These are phyloP conservation scores for Dianthus caryophyllus DNA, from an alignment of 148 eudicot genomes.

Conservation along the genomic window DNA sequence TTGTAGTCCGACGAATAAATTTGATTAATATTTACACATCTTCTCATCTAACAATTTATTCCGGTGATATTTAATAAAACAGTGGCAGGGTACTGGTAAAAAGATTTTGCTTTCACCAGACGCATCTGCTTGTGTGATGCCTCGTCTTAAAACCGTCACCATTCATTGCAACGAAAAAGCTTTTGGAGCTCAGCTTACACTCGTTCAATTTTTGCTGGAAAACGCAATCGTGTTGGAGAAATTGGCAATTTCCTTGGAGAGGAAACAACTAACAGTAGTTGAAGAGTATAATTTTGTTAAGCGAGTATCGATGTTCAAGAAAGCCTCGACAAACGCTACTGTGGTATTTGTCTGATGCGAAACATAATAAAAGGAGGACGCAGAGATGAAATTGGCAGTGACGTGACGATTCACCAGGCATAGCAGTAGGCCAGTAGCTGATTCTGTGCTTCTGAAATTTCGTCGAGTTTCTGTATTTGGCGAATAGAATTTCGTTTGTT, in stretches of 20 bases:
- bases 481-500: too few species aligned
- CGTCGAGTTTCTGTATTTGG: too few species aligned
- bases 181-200: background rate
- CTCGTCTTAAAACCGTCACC: background rate
- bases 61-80: background rate
- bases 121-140: slow-evolving; percentile 12
- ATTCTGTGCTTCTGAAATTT: too few species aligned
- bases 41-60: too few species aligned
- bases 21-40: background rate
- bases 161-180: background rate
- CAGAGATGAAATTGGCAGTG: too few species aligned
- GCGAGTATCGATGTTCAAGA: background rate
- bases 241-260: background rate
- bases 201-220: slow-evolving; percentile 5
- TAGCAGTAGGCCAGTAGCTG: too few species aligned
- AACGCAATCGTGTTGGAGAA: background rate
- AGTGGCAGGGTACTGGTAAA: background rate
- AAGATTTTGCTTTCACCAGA: background rate
- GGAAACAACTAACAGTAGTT: background rate
- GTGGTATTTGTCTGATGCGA: background rate
- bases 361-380: background rate
- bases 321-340: background rate
- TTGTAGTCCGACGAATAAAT: background rate
- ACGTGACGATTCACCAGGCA: too few species aligned
- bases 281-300: slow-evolving; percentile 1